Base-by-base conservation (phyloP, 441 rosid genomes). In the Adansonia madagascariensis region DNA sequence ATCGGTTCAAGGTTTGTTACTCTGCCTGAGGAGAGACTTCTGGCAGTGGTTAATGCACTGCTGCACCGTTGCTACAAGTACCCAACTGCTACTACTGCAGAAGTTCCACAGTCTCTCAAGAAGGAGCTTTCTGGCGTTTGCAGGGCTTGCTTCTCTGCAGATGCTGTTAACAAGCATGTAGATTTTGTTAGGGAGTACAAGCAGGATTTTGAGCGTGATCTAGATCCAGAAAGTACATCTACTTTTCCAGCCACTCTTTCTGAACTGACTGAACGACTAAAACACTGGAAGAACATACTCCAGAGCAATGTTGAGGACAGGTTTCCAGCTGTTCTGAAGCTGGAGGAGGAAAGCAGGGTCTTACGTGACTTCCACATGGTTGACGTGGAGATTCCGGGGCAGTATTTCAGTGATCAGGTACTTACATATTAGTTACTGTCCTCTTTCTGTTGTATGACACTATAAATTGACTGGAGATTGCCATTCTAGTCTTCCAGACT, bases 361-460 rank as follows among this genome's bases (percentile, higher is more conserved):
- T 85, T 97, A 78, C 93, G 94, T 14, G 98, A 97, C 84, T 93
- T 97, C 80, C 95, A 91, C 86, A 92, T 93, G 69, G 99, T 97
- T 82, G 99, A 97, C 74, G 98, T 97, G 65, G 99, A 97, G 90
- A 94, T 97, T 80, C 98, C 99, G 27, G 99, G 99, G 61, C 99
- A 97, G 84, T 97, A 97, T 88, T 97, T 97, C 65, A 81, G 87
- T 67, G 98, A 97, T 83, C 98, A 94, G 99, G 99, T 96, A n/a
- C 55, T 49, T 50, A 11, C 14, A 27, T 24, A 1, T 39, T 17
- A 41, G 47, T n/a, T 31, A 71, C 46, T 27, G 74, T 70, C 39
- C 46, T 31, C 27, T 52, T 50, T 71, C 46, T 56, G 35, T 55
- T 72, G 17, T 39, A 56, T 15, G 17, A 35, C 62, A 31, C 17